Evolutionary conservation across 345 rosid species (phyloP), one percentile per base, ranked within the genome.

Genomic region (Streptanthus diversifolius): DNA sequence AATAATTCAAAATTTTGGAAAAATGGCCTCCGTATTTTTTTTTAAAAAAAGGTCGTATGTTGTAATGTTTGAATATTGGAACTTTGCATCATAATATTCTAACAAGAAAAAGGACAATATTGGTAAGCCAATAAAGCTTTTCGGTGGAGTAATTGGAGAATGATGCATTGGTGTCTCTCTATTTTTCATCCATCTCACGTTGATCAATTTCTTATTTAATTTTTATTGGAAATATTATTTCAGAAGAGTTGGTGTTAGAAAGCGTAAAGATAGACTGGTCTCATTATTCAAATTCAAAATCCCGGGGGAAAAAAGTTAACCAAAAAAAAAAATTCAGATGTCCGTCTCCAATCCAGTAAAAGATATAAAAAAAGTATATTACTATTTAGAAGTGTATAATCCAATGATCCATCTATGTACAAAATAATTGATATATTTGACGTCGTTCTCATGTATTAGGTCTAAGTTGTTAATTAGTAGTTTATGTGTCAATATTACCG

Each of bases 381-480:
- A 17, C 3, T 17, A n/a, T 30, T 14, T 62, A 14, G 53, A 62
- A 71, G 51, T 61, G 21, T 61, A 12, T 36, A 48, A 36, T 8
- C 21, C 54, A 68, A 43, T 43, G 54, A 21, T 45, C 45, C 10
- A 54, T 33, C 48, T n/a, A 45, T 58, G 57, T 30, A 9, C 57
- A 19, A 24, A 1, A 41, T n/a, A 27, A 13, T 35, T 3, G 10
- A 4, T 18, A 40, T 19, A n/a, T 40, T 39, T 62, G 10, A 61
- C 5, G 70, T 68, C 70, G 24, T 75, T 68, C 69, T 68, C 79
- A 40, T 68, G 70, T 68, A 62, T 75, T 75, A 68, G 70, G 74
- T 75, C 17, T 53, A 33, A 43, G 41, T 53, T 53, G 45, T 54
- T 52, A 43, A 72, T 63, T n/a, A n/a, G n/a, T 54, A 43, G 63